Percentiles rank a stretch among this genome's conserved stretches.
These are phyloP conservation scores for Entomortierella chlamydospora DNA, from an alignment of 192 early-diverging fungal species.

Conservation along the genomic window DNA sequence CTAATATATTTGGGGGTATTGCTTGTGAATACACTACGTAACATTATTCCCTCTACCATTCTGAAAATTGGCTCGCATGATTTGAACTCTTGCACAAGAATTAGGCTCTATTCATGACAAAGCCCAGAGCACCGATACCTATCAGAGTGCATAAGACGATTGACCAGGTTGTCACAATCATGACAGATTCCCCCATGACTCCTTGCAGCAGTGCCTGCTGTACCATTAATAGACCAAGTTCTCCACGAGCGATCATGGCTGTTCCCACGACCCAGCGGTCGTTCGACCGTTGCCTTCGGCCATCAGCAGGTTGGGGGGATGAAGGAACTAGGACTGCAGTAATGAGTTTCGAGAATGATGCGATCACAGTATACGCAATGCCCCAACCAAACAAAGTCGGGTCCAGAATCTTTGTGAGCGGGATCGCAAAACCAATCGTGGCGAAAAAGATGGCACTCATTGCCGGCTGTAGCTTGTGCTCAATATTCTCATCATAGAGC, in stretches of 20 bases:
- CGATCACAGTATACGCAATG: constrained; percentile 37
- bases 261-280: constrained; percentile 39
- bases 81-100: too few relatives aligned
- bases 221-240: constrained; percentile 42
- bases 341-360: constrained; percentile 28
- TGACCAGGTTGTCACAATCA: constrained; percentile 49
- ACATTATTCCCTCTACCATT: too few relatives aligned
- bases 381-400: constrained; percentile 43
- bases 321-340: constrained; percentile 15
- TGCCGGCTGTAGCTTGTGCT: constrained; percentile 12
- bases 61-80: too few relatives aligned
- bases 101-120: constrained; percentile 18
- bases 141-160: constrained; percentile 34
- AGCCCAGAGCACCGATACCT: constrained; percentile 22
- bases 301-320: background rate
- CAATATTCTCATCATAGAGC: constrained; percentile 15
- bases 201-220: constrained; percentile 43
- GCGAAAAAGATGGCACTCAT: constrained; percentile 50
- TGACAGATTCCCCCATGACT: constrained; percentile 22
- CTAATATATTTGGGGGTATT: background rate
- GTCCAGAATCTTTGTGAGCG: constrained; percentile 29
- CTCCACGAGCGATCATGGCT: constrained; percentile 52
- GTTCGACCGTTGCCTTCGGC: background rate
- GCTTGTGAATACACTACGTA: too few relatives aligned
- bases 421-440: constrained; percentile 46